Base-by-base conservation (phyloP, 805 yeast genomes). In the Candida ficus region DNA sequence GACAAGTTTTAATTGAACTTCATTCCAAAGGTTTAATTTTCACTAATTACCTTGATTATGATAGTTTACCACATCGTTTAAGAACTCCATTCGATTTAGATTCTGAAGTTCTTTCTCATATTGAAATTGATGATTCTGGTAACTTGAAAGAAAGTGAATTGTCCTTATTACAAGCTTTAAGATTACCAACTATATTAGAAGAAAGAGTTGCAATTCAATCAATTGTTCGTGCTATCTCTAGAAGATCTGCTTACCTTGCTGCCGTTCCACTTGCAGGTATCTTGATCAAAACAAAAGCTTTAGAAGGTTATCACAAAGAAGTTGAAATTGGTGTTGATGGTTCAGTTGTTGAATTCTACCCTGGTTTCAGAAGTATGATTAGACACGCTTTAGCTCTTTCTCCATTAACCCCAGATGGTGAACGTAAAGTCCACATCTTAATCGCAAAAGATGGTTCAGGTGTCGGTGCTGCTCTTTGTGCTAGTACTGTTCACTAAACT, bases 291-390 rank as follows among this genome's bases (percentile, higher is more conserved):
- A 82, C 90, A 1, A 72, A 70, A 38, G 83, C 91, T 13, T 75
- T 89, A 38, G 63, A 63, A 42, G 70, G 69, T 31, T 71, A 67
- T 51, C 85, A 83, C 53, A 78, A 75, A 45, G 86, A 81, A 55
- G 88, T 91, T 37, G 98, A 91, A 61, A 77, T 93, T 49, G 98
- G 97, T 44, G 90, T 90, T 45, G 98, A 91, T 62, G 99, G 99
- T 28, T 82, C 96, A 3, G 93, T 91, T 41, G 83, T 91, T 37
- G 96, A 91, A 64, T 84, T 77, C 58, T 93, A 90, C 62, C 99
- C 99, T 14, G 90, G 91, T 20, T 91, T 84, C 66, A 80, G 83
- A 65, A 75, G 81, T 11, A 76, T 77, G 73, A 67, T 91, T 47
- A 76, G 91, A 57, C 88, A 85, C 48, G 96, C 95, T 0, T 65